Base-by-base conservation (phyloP, 2,329 filamentous ascomycete species). In the Fusarium drepaniforme region DNA sequence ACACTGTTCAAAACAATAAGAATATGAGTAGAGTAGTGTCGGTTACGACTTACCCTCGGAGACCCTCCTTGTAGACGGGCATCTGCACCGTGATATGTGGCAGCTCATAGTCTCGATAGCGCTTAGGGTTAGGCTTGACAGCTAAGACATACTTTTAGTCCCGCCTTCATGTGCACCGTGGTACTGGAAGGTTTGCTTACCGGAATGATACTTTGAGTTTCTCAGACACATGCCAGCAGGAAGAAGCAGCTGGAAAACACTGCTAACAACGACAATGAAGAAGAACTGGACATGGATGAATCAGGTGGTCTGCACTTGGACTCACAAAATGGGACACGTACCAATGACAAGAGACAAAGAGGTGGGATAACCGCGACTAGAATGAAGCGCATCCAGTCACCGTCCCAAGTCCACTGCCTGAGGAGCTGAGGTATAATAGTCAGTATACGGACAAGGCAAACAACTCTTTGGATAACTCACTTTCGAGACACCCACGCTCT, bases 81-180 rank as follows among this genome's bases (percentile, higher is more conserved):
- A 85, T 85, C 70, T 87, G 85, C 5, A 87, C 83, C 0, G 85
- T 86, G 59, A 87, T 82, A 56, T 86, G 85, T 0, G 85, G 85
- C 7, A 84, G 66, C 4, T 78, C 58, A 91, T 80, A 80, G n/a
- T 80, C 68, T 1, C 66, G 62, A 62, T 80, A 67, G 1, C 78
- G 73, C 58, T 77, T 79, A 0, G 67, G 78, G 62, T 80, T 80
- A 12, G 78, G 78, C n/a, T 78, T 80, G 62, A 77, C 35, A 2
- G 78, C 78, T 78, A 8, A n/a, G 6, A 2, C 0, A 3, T 0
- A 12, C 4, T 7, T 25, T 65, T 5, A 62, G 59, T 21, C 2
- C 1, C 1, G 28, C 5, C 11, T 3, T 8, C 8, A 0, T 16
- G 3, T 7, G 9, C 13, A 5, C 8, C 8, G 4, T 62, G 12